Evolutionary conservation across 2,329 filamentous ascomycete species (phyloP).

Genomic region (Oidium heveae): DNA sequence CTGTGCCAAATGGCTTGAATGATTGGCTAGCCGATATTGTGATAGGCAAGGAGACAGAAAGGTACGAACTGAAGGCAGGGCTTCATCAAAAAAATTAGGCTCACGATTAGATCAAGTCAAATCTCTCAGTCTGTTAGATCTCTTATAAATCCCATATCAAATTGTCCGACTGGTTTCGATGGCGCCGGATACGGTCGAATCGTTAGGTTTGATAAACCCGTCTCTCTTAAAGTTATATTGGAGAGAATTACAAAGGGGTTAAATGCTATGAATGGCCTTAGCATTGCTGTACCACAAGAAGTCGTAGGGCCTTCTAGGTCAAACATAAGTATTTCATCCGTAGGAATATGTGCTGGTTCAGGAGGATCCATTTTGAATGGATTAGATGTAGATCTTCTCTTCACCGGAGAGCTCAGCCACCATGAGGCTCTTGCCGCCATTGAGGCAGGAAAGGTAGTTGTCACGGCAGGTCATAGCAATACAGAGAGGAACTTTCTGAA

Average conservation of each 20-base stretch:
- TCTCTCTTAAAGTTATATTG: conserved; percentile 8
- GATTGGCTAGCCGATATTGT: conserved; percentile 86
- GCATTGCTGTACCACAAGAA: conserved; percentile 12
- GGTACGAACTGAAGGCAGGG: not conserved
- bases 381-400: conserved; percentile 49
- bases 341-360: conserved; percentile 77
- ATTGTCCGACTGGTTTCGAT: conserved; percentile 8
- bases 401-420: conserved; percentile 84
- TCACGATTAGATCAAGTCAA: not conserved
- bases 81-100: not conserved
- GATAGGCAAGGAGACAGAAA: conserved; percentile 15
- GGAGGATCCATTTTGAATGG: conserved; percentile 53
- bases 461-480: conserved; percentile 80
- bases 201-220: conserved; percentile 9
- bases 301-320: conserved; percentile 3
- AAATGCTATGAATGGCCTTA: conserved; percentile 4
- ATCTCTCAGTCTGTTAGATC: conserved; percentile 2
- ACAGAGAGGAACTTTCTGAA: conserved; percentile 65
- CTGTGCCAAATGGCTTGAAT: conserved; percentile 60
- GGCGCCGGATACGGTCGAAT: conserved; percentile 14
- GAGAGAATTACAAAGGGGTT: conserved; percentile 8
- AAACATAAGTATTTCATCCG: conserved; percentile 28
- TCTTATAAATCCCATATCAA: conserved; percentile 10
- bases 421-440: conserved; percentile 74
- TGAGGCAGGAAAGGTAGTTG: conserved; percentile 58